Base-by-base conservation (phyloP, 2,329 filamentous ascomycete species). In the Arthrobotrys sinensis region DNA sequence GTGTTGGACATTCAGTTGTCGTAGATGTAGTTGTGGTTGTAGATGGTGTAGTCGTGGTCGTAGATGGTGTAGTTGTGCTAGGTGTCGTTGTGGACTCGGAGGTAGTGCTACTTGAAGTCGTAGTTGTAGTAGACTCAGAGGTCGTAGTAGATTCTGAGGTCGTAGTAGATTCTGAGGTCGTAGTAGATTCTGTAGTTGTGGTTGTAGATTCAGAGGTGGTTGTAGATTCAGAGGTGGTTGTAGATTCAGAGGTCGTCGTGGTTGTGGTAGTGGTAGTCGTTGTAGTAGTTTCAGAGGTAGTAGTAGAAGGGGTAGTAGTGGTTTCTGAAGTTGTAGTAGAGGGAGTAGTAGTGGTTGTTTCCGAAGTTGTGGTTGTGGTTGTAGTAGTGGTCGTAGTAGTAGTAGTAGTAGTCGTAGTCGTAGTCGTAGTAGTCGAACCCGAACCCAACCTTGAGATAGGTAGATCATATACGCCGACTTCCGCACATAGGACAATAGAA, bases 91-190 rank as follows among this genome's bases (percentile, higher is more conserved):
- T 57, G 8, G 65, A 57, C n/a, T 55, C 50, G n/a, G 52, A 36
- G 28, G 38, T 69, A 36, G 52, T 64, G 24, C 43, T 65, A 14
- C 43, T 34, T 4, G 60, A 48, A 11, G 21, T 50, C 1, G 66
- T 62, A 1, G 43, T 19, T 3, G 43, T 66, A 16, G 64, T 53
- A n/a, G 64, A 34, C n/a, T 45, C 40, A 4, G 64, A 36, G 19
- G 64, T 45, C 3, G 64, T 68, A 10, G 64, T 68, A 43, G 50
- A 68, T 7, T 19, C 50, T 32, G 60, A 48, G 11, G 60, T 64
- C 12, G 24, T 28, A 28, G 24, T 28, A 28, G 24, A 28, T 4
- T 28, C 24, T 2, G 60, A 45, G 1, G 34, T 46, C n/a, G 62
- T 66, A 50, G 62, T 66, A 45, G 40, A 45, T 6, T 45, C 40